Conservation (phyloP, 257 asterid species). For the Fraxinus pennsylvanica region DNA sequence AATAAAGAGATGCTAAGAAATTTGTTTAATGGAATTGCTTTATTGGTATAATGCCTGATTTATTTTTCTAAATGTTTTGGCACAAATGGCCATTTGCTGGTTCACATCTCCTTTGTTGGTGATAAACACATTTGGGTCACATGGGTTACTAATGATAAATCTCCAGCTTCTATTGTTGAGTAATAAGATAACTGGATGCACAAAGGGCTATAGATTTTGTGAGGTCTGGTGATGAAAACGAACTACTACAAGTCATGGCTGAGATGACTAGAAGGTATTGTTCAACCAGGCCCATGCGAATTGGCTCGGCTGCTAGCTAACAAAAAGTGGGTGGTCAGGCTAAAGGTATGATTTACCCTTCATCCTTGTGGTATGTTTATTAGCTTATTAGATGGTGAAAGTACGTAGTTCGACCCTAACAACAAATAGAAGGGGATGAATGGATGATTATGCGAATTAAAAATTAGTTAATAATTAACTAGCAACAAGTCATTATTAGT, state of each 20-base stretch:
- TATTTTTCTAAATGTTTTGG: background rate
- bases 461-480: too few species aligned
- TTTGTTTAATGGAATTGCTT: background rate
- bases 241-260: background rate
- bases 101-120: conserved; percentile 93
- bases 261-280: conserved; percentile 95
- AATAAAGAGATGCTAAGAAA: background rate
- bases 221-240: background rate
- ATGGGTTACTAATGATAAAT: conserved; percentile 60
- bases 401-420: too few species aligned
- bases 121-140: conserved; percentile 64
- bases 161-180: conserved; percentile 63
- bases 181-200: conserved; percentile 26
- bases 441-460: too few species aligned
- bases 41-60: background rate
- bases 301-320: conserved; percentile 95
- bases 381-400: conserved; percentile 13
- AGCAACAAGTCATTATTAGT: too few species aligned
- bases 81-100: conserved; percentile 40
- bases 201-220: too few species aligned
- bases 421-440: too few species aligned
- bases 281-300: conserved; percentile 89
- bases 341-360: conserved; percentile 44
- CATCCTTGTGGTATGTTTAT: background rate
- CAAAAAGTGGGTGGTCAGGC: conserved; percentile 63